Conservation (phyloP, 768 basidiomycete species). For the Gloeopeniophorella convolvens region DNA sequence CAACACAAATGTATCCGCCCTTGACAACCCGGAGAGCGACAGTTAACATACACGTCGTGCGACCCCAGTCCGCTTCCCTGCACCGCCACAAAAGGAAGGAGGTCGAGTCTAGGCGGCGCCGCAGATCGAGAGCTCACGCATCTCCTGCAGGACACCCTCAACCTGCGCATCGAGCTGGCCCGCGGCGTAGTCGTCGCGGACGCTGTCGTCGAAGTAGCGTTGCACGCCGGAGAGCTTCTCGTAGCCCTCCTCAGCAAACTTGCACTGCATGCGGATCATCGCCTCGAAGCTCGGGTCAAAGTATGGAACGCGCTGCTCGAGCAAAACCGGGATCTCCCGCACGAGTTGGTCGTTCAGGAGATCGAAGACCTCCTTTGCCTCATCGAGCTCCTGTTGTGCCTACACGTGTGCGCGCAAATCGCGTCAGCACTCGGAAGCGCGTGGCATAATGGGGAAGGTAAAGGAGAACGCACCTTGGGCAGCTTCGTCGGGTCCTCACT, state of each 20-base stretch:
- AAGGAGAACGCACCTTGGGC: conserved; percentile 52
- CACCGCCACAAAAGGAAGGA: too few relatives aligned
- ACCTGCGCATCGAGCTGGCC: conserved; percentile 96
- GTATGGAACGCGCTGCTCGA: conserved; percentile 94
- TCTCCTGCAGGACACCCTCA: conserved; percentile 95
- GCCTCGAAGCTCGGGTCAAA: conserved; percentile 99
- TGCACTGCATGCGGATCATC: conserved; percentile 96
- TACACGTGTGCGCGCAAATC: conserved; percentile 25
- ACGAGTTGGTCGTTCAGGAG: conserved; percentile 90
- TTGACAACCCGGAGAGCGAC: too few relatives aligned
- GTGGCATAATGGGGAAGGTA: background rate
- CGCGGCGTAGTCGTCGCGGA: conserved; percentile 94
- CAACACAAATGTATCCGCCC: too few relatives aligned
- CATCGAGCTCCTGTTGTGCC: conserved; percentile 96
- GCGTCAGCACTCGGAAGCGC: background rate
- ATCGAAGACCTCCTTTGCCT: conserved; percentile 90
- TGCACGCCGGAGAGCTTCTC: conserved; percentile 95
- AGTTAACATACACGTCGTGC: too few relatives aligned
- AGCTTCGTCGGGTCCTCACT: conserved; percentile 89
- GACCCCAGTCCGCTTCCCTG: too few relatives aligned
- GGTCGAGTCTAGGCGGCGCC: conserved; percentile 39
- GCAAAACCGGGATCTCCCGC: conserved; percentile 80
- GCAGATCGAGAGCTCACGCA: conserved; percentile 93
- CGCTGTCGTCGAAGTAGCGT: conserved; percentile 82
- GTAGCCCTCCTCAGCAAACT: conserved; percentile 97